Base-by-base conservation (phyloP, 2,329 filamentous ascomycete genomes). In the Grosmannia clavigera region DNA sequence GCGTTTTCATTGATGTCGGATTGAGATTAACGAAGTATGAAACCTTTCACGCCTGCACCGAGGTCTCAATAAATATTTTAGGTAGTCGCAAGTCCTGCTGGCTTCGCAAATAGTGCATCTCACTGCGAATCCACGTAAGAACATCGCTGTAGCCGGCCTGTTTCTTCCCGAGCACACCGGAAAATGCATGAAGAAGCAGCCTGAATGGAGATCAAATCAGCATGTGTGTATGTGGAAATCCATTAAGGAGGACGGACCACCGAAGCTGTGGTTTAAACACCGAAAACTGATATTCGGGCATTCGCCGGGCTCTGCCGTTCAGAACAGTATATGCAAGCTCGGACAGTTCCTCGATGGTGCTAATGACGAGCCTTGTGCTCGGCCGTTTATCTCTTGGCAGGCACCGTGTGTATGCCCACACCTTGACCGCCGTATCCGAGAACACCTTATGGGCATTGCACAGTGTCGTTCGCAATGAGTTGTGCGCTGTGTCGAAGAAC, bases 401-500 rank as follows among this genome's bases (percentile, higher is more conserved):
- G 61, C 82, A 84, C 9, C 78, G 75, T 7, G 75, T 70, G 65
- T 86, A 86, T 0, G 79, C 80, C 78, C 79, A 83, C 75, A 82
- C 81, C 74, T 92, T 95, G 74, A 83, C 84, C 10, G 90, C 91
- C 7, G 88, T 85, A 70, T 95, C 90, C 22, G 76, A 67, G 67
- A 96, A 92, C 38, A 84, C 84, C n/a, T 80, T 78, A 67, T 86
- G 82, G 3, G 96, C 75, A 66, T 94, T 95, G n/a, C 74, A 71
- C 5, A 92, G 76, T 14, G 94, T 87, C 0, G 85, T 88, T 4
- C 70, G 65, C 9, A 80, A 69, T 3, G 84, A 81, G 73, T 97
- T 97, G 75, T 92, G 85, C 3, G 78, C 73, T 5, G 88, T 88
- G 70, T 95, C 90, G 66, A 89, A 86, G 70, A 90, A 88, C 84